phyloP scores from a whole-genome alignment of 1,139 yeast genomes.

The Saccharomyces hybrid region DNA sequence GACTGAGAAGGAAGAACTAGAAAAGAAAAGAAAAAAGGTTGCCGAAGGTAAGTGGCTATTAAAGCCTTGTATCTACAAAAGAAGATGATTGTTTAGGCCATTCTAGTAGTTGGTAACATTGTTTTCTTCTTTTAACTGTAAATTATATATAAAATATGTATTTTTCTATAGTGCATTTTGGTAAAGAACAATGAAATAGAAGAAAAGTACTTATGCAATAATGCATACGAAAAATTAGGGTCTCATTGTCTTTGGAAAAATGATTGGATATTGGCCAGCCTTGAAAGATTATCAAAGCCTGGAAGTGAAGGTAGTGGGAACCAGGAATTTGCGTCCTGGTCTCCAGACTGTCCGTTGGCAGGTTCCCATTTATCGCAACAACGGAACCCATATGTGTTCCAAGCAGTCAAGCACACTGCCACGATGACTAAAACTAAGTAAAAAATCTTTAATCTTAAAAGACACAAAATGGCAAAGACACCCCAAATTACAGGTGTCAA shows the following conservation, averaged over 20 bases:
- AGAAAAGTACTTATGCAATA: neutral
- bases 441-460: constrained; percentile 69
- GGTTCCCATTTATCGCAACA: constrained; percentile 69
- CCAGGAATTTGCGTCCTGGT: constrained; percentile 17
- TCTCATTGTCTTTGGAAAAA: constrained; percentile 21
- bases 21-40: constrained; percentile 44
- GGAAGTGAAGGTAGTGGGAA: constrained; percentile 28
- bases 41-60: constrained; percentile 85
- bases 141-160: neutral
- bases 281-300: constrained; percentile 21
- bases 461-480: constrained; percentile 64
- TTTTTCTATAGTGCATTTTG: neutral
- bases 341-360: constrained; percentile 7
- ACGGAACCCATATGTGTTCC: constrained; percentile 85
- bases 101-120: neutral
- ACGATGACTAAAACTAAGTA: constrained; percentile 60
- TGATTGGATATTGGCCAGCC: constrained; percentile 23
- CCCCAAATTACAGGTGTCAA: constrained; percentile 71
- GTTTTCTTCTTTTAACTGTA: neutral
- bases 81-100: constrained; percentile 44
- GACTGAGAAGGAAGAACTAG: constrained; percentile 51
- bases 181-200: neutral
- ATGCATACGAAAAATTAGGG: neutral
- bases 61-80: constrained; percentile 92
- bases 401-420: constrained; percentile 62